Evolutionary conservation across 176 grass and related monocot species (phyloP), one percentile per base, ranked within the genome.

Genomic region (Carex kokanica): DNA sequence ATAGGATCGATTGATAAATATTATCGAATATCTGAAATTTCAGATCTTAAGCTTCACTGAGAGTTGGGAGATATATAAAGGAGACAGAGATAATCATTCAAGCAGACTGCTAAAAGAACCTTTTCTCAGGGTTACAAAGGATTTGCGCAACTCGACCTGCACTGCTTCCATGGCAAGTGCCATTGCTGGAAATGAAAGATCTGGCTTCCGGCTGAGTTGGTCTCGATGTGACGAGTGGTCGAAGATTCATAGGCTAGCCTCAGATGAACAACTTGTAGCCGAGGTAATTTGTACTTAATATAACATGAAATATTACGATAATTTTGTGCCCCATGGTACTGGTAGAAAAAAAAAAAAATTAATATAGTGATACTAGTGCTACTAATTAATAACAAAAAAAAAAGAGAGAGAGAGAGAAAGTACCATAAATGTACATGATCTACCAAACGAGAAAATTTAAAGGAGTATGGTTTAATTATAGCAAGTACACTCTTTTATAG

Each of bases 1-100:
- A 8, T 49, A 49, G 20, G 21, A 61, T 11, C n/a, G 6, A 61
- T 23, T 61, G 59, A 23, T 25, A 9, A 61, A 61, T 61, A 61
- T 61, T 41, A 74, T 62, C 13, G n/a, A 8, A 31, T 4, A 23
- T 57, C 31, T 17, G 2, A 18, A 53, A 0, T 63, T 31, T 8
- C 85, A 93, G 91, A 90, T 93, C 13, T 43, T 93, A 20, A 90
- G 86, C 81, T 74, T 93, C 52, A 54, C 21, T 51, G 91, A 93
- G 49, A 85, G 61, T 34, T 93, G 91, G 91, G 71, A 93, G 52
- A 87, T 87, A n/a, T 90, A 83, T 80, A 83, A 43, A 68, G 91
- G 91, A 54, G 88, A 90, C 17, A 81, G 68, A 71, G 84, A 88
- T 9, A 78, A 10, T 64, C 18, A 32, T 8, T 41, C 40, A 18